Evolutionary conservation across 2,329 filamentous ascomycete species (phyloP), one percentile per base, ranked within the genome.

Genomic region (Bipolaris gigantea): DNA sequence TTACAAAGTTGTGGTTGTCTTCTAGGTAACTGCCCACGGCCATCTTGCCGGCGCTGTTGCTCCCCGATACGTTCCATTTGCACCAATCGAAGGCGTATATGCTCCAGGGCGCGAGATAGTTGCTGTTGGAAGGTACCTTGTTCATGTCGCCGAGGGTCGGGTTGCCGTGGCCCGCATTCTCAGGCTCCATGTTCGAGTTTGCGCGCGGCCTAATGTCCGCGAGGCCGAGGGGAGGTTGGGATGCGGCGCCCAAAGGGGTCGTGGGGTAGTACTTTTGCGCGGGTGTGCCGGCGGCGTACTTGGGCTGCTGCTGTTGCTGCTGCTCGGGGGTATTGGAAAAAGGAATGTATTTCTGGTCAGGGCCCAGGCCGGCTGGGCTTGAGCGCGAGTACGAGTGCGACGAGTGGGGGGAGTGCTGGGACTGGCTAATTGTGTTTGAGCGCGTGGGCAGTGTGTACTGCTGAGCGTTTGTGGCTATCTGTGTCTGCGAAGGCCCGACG

Each of bases 1-100:
- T 42, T 42, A 42, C 40, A 80, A 95, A 99, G 73, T 99, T 99
- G 78, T 99, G 94, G 5, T 92, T 93, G 76, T 99, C 94, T 77
- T 99, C 94, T 47, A 97, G 79, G 73, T 97, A 97, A 78, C 94
- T 99, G 55, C 93, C 94, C 35, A 99, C 83, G 11, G 94, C 94
- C 65, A 99, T 84, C 76, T 97, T 97, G 35, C 94, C 94, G 3
- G 90, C 91, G 58, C 90, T 87, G 62, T 87, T 76, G 32, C 73
- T 73, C 33, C 79, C 79, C 36, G 91, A 85, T 2, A 93, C 87
- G 15, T 89, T 86, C 93, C 94, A 99, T 76, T 99, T 99, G 80
- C 94, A 99, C 94, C 94, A 99, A 77, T 99, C 94, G 67, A 96
- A 93, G 11, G 94, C 93, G 74, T 97, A 99, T 50, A 96, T 87